phyloP scores from a whole-genome alignment of 306 rosid genomes.

The Quercus rubra region DNA sequence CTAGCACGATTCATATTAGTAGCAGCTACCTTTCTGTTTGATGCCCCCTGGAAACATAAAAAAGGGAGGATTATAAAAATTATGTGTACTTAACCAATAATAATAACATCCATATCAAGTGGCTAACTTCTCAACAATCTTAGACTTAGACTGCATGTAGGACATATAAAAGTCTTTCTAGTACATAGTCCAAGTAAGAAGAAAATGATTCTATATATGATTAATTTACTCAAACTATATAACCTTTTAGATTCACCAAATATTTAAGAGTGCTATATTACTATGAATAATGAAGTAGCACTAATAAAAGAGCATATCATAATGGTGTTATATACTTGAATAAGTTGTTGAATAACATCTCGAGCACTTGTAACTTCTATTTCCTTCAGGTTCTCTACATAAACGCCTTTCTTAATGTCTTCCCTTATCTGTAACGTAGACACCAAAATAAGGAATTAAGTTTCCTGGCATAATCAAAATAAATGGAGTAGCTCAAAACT shows the following conservation, averaged over 20 bases:
- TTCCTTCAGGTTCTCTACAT: slow-evolving; percentile 95
- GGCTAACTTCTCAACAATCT: not conserved
- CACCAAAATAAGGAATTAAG: not conserved
- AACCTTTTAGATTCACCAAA: not conserved
- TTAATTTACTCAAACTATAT: not conserved
- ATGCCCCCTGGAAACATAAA: slow-evolving; percentile 63
- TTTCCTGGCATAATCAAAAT: not conserved
- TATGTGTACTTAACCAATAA: not conserved
- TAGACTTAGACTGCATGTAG: not conserved
- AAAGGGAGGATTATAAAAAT: not conserved
- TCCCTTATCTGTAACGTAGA: slow-evolving; percentile 71
- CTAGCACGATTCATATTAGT: slow-evolving; percentile 98
- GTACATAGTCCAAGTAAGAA: not conserved
- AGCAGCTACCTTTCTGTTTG: slow-evolving; percentile 94
- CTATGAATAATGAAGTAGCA: not conserved
- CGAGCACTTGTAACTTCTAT: slow-evolving; percentile 83
- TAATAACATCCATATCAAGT: not conserved
- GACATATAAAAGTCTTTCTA: not conserved
- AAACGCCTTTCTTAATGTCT: slow-evolving; percentile 89
- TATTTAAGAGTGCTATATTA: not conserved
- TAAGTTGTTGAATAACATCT: slow-evolving; percentile 87
- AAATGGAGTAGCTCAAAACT: not conserved
- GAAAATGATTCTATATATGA: not conserved
- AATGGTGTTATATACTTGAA: slow-evolving; percentile 53
- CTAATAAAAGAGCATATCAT: not conserved